These are phyloP conservation scores for Geotrichum europaeum DNA, from an alignment of 1,139 yeast genomes.

Conservation along the genomic window DNA sequence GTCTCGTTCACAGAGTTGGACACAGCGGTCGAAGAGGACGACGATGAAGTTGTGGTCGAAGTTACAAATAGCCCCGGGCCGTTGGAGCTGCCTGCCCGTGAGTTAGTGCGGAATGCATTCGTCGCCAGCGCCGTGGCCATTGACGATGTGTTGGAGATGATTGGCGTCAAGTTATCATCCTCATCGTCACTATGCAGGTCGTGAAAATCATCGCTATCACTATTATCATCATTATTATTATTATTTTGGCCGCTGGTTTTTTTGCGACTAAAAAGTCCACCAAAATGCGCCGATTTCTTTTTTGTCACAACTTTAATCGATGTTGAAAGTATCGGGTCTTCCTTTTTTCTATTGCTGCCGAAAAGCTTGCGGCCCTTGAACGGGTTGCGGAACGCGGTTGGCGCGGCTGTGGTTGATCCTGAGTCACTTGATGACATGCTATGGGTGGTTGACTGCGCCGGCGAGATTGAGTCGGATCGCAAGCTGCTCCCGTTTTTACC, in stretches of 20 bases:
- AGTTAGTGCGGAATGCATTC: background rate
- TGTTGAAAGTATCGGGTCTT: background rate
- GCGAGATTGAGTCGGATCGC: background rate
- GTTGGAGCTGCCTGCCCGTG: background rate
- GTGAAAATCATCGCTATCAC: background rate
- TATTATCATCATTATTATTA: background rate
- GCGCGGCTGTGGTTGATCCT: background rate
- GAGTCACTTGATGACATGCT: background rate
- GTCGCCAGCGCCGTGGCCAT: background rate
- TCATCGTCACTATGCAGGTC: background rate
- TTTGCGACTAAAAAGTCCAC: background rate
- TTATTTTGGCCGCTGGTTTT: background rate
- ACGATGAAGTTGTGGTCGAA: background rate
- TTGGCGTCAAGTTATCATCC: background rate
- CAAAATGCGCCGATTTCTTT: background rate
- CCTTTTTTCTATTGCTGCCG: conserved; percentile 4
- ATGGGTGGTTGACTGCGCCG: background rate
- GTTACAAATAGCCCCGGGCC: background rate
- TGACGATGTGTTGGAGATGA: background rate
- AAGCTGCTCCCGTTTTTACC: background rate
- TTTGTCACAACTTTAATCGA: background rate
- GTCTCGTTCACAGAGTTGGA: background rate
- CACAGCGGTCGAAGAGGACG: background rate
- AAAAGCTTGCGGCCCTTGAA: conserved; percentile 7
- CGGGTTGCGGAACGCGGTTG: background rate